Conservation (phyloP, 768 basidiomycete species). For the Stropharia rugosoannulata region DNA sequence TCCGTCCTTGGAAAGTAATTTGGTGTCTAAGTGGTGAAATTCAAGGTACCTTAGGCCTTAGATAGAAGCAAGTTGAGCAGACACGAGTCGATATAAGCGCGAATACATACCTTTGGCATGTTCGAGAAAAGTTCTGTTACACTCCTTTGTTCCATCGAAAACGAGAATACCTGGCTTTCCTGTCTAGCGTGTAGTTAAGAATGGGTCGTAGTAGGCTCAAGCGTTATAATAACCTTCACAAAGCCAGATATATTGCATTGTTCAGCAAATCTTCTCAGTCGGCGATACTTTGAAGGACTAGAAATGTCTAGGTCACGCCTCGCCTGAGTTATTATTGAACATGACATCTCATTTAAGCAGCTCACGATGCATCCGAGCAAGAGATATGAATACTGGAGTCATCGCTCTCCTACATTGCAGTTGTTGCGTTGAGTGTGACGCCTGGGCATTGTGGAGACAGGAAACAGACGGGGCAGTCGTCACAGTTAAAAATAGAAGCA, state of each 20-base stretch:
- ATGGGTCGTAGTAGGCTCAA: neutral
- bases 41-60: conserved; percentile 42
- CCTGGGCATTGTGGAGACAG: neutral
- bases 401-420: neutral
- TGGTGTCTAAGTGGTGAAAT: conserved; percentile 39
- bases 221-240: conserved; percentile 30
- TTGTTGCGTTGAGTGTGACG: neutral
- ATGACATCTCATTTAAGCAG: neutral
- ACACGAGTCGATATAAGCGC: neutral
- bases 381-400: conserved; percentile 28
- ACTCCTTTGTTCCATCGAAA: conserved; percentile 34
- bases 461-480: too few species aligned
- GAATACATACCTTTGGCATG: conserved; percentile 31
- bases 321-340: neutral
- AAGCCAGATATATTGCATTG: conserved; percentile 37
- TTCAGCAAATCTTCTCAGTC: conserved; percentile 36
- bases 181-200: conserved; percentile 22
- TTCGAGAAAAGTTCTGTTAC: conserved; percentile 36
- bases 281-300: conserved; percentile 39
- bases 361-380: conserved; percentile 45
- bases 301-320: conserved; percentile 28
- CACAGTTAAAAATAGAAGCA: neutral
- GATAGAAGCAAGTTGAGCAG: neutral
- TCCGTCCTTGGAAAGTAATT: conserved; percentile 18
- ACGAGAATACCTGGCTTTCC: conserved; percentile 44